Evolutionary conservation across 1,284 basidiomycete genomes (phyloP), one percentile per base, ranked within the genome.

Genomic region (Trametes pubescens): DNA sequence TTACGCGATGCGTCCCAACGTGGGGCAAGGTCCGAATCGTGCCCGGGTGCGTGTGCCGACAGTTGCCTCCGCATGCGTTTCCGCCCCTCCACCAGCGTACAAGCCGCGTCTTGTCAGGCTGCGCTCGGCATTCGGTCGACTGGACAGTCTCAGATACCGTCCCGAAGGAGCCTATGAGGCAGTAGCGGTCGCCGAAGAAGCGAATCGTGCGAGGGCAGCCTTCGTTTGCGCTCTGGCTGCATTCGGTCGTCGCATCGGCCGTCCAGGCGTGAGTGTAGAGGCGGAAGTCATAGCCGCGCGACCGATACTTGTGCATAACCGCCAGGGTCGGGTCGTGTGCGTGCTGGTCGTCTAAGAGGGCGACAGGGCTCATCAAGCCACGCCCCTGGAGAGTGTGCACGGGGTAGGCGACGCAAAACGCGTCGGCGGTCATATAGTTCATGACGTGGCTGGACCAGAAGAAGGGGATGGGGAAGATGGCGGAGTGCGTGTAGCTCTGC

Each of bases 371-470:
- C 40, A 18, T 44, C 8, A 44, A 18, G 40, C 40, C 40, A 9
- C 40, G 13, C 6, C 40, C 40, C 5, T 44, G 40, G 16, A 44
- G n/a, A 44, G 40, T 44, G 40, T 9, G 16, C 5, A 5, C 18
- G n/a, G 40, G 40, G n/a, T 44, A 44, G 8, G 40, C 16, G 11
- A 55, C 21, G 21, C 26, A 44, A 29, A 46, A 43, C 5, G 13
- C 7, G 38, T 55, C 53, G 21, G 53, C 53, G 7, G 38, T 3
- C 18, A 55, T 3, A 37, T 44, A 55, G 43, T 44, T 55, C 40
- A 55, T 44, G 38, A 55, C 4, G 16, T 43, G 40, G 16, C 38
- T 5, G 6, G 16, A 24, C 53, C 53, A 55, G 29, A 29, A 55
- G 37, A 22, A 44, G 3, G 53, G 38, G 24, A 55, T 43, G 22